phyloP scores from a whole-genome alignment of 176 grass and related monocot genomes.

The Chrysopogon serrulatus region DNA sequence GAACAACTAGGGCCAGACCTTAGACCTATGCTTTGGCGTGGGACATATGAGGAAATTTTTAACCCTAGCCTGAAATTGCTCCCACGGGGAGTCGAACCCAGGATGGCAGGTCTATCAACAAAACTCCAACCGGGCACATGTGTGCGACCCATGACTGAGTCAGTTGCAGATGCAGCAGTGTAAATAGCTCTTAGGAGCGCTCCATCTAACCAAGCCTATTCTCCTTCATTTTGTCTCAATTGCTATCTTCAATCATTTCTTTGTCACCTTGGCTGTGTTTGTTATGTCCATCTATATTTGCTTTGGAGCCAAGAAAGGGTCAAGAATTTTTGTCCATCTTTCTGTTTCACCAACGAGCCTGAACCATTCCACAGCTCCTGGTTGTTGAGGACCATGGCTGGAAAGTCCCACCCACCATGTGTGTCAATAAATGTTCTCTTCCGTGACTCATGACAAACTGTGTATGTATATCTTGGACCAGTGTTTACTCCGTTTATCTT shows the following conservation, averaged over 20 bases:
- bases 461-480: constrained; percentile 8
- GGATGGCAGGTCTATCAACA: not conserved
- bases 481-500: not conserved
- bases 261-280: not conserved
- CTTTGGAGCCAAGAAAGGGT: not conserved
- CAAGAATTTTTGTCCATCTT: not conserved
- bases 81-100: too few species aligned
- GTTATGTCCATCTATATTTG: not conserved
- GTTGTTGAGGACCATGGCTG: not conserved
- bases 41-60: not conserved
- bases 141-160: not conserved
- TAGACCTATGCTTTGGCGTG: too few species aligned
- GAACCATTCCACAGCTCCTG: not conserved
- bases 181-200: not conserved
- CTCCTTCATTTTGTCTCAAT: not conserved
- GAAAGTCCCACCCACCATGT: not conserved
- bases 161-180: not conserved
- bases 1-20: too few species aligned
- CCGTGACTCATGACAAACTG: not conserved
- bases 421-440: not conserved
- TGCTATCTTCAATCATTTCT: not conserved
- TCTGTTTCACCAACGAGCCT: not conserved
- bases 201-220: not conserved
- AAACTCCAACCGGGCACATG: not conserved
- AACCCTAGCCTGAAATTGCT: not conserved